phyloP scores from a whole-genome alignment of 2,329 filamentous ascomycete species.

The Aspergillus pseudoterreus region DNA sequence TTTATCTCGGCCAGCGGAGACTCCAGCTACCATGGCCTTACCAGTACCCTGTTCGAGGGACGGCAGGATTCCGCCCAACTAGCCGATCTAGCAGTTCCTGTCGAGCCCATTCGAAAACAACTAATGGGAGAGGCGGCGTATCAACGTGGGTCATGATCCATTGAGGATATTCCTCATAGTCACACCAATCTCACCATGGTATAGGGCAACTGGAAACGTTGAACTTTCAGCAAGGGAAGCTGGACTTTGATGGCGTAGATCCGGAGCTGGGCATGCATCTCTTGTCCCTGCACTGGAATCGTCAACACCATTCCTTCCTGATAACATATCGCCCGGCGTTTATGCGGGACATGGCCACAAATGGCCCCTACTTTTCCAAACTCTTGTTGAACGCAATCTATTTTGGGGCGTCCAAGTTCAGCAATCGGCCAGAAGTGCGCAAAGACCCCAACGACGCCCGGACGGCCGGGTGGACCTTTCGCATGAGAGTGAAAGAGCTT shows the following conservation, averaged over 20 bases:
- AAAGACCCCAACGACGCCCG: slow-evolving; percentile 44
- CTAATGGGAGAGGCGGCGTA: not conserved
- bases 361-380: slow-evolving; percentile 51
- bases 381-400: slow-evolving; percentile 52
- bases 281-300: slow-evolving; percentile 51
- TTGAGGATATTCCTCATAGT: not conserved
- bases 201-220: not conserved
- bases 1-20: not conserved
- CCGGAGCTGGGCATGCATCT: slow-evolving; percentile 52
- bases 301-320: slow-evolving; percentile 49
- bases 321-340: slow-evolving; percentile 53
- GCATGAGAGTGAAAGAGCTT: slow-evolving; percentile 45
- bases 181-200: not conserved
- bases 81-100: not conserved
- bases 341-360: slow-evolving; percentile 46
- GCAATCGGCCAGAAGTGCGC: slow-evolving; percentile 44
- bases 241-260: slow-evolving; percentile 56
- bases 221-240: slow-evolving; percentile 20
- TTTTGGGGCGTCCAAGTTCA: slow-evolving; percentile 46
- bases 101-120: not conserved
- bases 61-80: not conserved
- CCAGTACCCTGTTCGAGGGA: not conserved
- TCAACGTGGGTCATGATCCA: not conserved
- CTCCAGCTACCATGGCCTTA: not conserved
- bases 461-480: slow-evolving; percentile 49